Evolutionary conservation across 257 asterid species (phyloP).

Genomic region (Przewalskia tangutica): DNA sequence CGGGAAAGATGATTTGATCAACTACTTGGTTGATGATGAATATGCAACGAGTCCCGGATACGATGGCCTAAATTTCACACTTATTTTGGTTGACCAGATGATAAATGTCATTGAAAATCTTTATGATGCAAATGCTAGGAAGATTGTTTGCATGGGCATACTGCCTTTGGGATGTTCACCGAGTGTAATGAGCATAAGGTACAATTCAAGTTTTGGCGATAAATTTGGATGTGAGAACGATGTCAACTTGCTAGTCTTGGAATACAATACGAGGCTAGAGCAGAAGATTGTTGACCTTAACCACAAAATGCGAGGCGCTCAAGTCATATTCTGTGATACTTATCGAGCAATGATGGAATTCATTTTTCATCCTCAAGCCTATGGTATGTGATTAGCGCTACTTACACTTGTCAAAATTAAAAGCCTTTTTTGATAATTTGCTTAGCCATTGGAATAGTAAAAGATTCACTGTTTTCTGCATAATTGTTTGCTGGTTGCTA

Average conservation of each 20-base stretch:
- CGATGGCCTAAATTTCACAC: constrained; percentile 8
- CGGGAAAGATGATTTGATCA: constrained; percentile 51
- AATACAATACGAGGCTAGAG: constrained; percentile 40
- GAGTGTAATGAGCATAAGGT: constrained; percentile 12
- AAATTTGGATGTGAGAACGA: constrained; percentile 30
- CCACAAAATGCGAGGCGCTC: constrained; percentile 23
- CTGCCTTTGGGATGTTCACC: constrained; percentile 62
- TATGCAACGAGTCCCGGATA: constrained; percentile 1
- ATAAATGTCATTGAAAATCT: constrained; percentile 36
- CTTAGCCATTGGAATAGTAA: background rate
- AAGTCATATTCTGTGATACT: constrained; percentile 39
- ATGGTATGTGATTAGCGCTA: constrained; percentile 21
- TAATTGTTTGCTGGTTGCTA: background rate
- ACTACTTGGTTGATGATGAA: constrained; percentile 24
- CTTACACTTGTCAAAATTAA: background rate
- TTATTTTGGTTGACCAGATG: constrained; percentile 41
- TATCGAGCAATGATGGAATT: constrained; percentile 41
- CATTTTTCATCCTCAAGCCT: constrained; percentile 32
- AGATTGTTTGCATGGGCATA: constrained; percentile 51
- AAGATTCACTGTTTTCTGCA: background rate
- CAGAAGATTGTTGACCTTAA: constrained; percentile 30
- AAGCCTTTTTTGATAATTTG: background rate
- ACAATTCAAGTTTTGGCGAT: constrained; percentile 2
- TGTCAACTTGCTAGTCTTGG: constrained; percentile 35
- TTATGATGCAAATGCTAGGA: constrained; percentile 34